Evolutionary conservation across 495 filamentous ascomycete genomes (phyloP), one percentile per base, ranked within the genome.

Genomic region (Aspergillus homomorphus): DNA sequence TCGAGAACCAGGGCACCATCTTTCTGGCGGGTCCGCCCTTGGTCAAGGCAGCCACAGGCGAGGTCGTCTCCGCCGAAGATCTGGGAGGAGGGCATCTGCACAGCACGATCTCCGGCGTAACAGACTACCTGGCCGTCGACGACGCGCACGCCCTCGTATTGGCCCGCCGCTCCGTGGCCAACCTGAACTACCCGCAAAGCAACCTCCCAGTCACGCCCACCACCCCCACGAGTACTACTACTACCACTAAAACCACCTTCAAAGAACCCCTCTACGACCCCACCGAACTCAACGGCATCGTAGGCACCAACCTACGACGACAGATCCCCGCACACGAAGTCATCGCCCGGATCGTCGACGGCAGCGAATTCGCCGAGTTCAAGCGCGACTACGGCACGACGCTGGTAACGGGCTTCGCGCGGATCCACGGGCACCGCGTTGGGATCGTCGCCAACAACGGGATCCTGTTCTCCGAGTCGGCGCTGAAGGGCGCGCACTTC

Each of bases 381-480:
- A 98, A 98, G 74, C 85, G 87, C 42, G 85, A 89, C 72, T 98
- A 95, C 74, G 94, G 94, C 43, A 82, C 82, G 2, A 96, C 91
- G 0, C 84, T 98, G 3, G 89, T 98, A 3, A 98, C 94, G 0
- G 93, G 94, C 23, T 98, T 98, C 69, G 92, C 89, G 1, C 79
- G 77, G 58, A 97, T 98, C 66, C 89, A 96, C 72, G 90, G 91
- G 28, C 88, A 96, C 56, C 89, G 85, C 43, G 89, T 98, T 18
- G 94, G 94, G 51, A 96, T 98, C 60, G 77, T 98, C 5, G 94
- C 92, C 51, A 98, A 98, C 79, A 96, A 98, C 67, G 95, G 95
- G 51, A 96, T 98, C 62, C 80, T 98, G n/a, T 96, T 97, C 81
- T 93, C 90, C 41, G 85, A 89, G 63, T 90, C 88, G 16, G 85